Base-by-base conservation (phyloP, 1,139 yeast genomes). In the Lodderomyces elongisporus region DNA sequence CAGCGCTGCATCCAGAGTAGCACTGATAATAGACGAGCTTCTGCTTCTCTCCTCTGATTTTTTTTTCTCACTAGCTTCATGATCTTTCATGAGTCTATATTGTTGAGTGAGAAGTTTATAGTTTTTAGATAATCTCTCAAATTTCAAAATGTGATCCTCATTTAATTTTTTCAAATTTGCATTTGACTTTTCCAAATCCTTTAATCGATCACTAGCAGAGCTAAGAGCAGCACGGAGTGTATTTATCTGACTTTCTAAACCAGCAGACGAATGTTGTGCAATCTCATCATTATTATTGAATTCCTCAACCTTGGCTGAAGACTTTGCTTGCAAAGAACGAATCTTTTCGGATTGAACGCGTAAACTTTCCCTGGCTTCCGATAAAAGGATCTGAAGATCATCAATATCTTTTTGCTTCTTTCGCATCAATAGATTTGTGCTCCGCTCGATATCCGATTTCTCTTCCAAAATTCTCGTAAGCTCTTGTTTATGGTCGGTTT, bases 111-210 rank as follows among this genome's bases (percentile, higher is more conserved):
- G 50, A 9, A 69, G 44, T 52, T 79, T 81, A 56, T 80, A 82
- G 44, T 79, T 81, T 48, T 78, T 81, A 8, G 79, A 72, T 28
- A 83, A 49, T 42, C 87, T 65, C 32, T 81, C 85, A 33, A 79
- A 62, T 49, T 83, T 83, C 45, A 77, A 63, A 23, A 69, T 74
- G 18, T 78, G 58, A 40, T 87, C 95, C 31, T 82, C 89, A 42
- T 77, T 80, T 31, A 82, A 58, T 36, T 70, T 72, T 52, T 79
- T 77, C 46, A 85, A 66, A 17, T 74, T 66, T 33, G 56, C 56
- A 45, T 81, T 84, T 45, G 79, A 48, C 27, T 62, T 66, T 43
- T 81, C 87, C 34, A 66, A 59, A 23, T 80, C 85, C 22, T 70
- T 67, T 17, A 71, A 57, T 39, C 74, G 75, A 25, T 56, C 58